Evolutionary conservation across 2,329 filamentous ascomycete genomes (phyloP).

Genomic region (Pseudogymnoascus sp.): DNA sequence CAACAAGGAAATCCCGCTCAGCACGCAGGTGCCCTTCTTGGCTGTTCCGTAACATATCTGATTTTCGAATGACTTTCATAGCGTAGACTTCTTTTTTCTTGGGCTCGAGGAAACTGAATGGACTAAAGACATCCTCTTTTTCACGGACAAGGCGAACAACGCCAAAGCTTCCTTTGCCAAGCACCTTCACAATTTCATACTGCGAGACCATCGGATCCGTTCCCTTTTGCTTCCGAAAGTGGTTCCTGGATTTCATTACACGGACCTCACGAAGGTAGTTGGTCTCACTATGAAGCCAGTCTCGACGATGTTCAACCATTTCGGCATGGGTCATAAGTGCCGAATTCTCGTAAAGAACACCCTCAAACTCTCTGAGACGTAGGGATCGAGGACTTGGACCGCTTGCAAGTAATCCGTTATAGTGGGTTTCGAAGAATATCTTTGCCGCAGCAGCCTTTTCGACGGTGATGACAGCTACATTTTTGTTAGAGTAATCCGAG

Average conservation of each 20-base stretch:
- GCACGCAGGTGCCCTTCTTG: constrained; percentile 90
- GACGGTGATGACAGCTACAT: constrained; percentile 46
- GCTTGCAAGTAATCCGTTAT: constrained; percentile 57
- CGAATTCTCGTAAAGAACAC: constrained; percentile 48
- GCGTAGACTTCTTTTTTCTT: constrained; percentile 63
- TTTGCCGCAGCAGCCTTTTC: constrained; percentile 77
- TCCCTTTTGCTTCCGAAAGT: constrained; percentile 24
- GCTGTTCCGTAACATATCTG: constrained; percentile 80
- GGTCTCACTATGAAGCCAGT: constrained; percentile 62
- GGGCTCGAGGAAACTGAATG: constrained; percentile 13
- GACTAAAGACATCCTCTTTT: constrained; percentile 30
- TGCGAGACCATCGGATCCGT: constrained; percentile 48
- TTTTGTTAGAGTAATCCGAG: not conserved
- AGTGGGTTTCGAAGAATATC: constrained; percentile 78
- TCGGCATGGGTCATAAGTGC: constrained; percentile 44
- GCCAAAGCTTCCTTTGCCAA: constrained; percentile 92
- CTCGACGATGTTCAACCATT: constrained; percentile 43
- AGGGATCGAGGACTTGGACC: constrained; percentile 50
- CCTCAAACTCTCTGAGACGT: constrained; percentile 56
- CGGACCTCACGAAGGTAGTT: constrained; percentile 68
- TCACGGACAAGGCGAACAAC: constrained; percentile 81
- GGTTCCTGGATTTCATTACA: constrained; percentile 56
- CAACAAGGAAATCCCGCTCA: constrained; percentile 85
- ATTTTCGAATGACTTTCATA: constrained; percentile 96
- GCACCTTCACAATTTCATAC: constrained; percentile 74